Base-by-base conservation (phyloP, 306 rosid genomes). In the Argentina anserina region DNA sequence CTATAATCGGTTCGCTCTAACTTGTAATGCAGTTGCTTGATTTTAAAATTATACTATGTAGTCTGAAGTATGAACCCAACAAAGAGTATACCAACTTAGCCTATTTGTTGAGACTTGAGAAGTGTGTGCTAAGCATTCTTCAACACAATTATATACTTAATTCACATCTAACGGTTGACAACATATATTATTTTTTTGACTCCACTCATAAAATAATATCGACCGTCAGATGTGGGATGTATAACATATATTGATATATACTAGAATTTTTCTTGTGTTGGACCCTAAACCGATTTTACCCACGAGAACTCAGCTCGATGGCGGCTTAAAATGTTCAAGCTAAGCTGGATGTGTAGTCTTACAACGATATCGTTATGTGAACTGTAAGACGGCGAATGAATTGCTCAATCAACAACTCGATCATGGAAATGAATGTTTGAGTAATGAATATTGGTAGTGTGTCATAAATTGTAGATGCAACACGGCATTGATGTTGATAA, bases 81-180 rank as follows among this genome's bases (percentile, higher is more conserved):
- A 7, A 61, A 7, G 41, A 60, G 65, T 31, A 60, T 6, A 17
- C 21, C 20, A 60, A 61, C 37, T 31, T 1, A 61, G n/a, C 29
- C 56, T 25, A 28, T 72, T 45, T 6, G 29, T 72, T 53, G 53
- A 31, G 71, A 50, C 25, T 72, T 53, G 53, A 31, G 71, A 50
- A 39, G 31, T 60, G 63, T 75, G 85, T 69, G 76, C 65, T 39
- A 70, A 52, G 61, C 66, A 75, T 77, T 34, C 71, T 39, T 55
- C 1, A 0, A n/a, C n/a, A n/a, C n/a, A n/a, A n/a, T n/a, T n/a
- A n/a, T n/a, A n/a, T n/a, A n/a, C n/a, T n/a, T n/a, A n/a, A n/a
- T n/a, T n/a, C n/a, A n/a, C n/a, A n/a, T n/a, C n/a, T n/a, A n/a
- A n/a, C n/a, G n/a, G n/a, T n/a, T n/a, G n/a, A n/a, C n/a, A n/a